Conservation (phyloP, 768 basidiomycete species). For the Amanita phalloides region DNA sequence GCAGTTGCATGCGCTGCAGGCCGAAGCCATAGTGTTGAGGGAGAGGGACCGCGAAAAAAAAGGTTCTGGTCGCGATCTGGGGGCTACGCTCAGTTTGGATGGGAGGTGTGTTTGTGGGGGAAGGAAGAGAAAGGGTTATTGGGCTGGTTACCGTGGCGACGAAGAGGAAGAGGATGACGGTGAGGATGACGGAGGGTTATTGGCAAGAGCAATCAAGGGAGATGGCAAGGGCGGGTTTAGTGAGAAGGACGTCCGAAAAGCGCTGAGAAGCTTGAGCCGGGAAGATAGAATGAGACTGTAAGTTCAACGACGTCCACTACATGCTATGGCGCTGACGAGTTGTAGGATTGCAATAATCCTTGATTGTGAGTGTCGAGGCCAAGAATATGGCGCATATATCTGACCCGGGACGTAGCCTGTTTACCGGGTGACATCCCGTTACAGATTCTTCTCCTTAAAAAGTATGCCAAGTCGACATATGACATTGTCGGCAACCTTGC, state of each 20-base stretch:
- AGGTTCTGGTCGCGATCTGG: not conserved
- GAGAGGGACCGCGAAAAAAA: conserved; percentile 8
- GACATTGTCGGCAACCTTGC: conserved; percentile 71
- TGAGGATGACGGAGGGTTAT: conserved; percentile 25
- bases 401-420: conserved; percentile 34
- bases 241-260: conserved; percentile 60
- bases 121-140: conserved; percentile 52
- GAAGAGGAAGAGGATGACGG: conserved; percentile 38
- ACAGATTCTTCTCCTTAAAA: conserved; percentile 77
- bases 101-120: conserved; percentile 47
- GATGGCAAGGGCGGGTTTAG: conserved; percentile 54
- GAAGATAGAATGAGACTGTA: conserved; percentile 70
- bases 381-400: not conserved
- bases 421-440: conserved; percentile 78
- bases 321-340: conserved; percentile 11
- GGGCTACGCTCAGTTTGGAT: conserved; percentile 7
- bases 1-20: conserved; percentile 79
- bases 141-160: conserved; percentile 56
- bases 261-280: conserved; percentile 46
- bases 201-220: conserved; percentile 37
- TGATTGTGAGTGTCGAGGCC: conserved; percentile 32
- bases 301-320: conserved; percentile 18
- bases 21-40: conserved; percentile 62
- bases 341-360: conserved; percentile 46
- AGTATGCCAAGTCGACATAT: conserved; percentile 73